These are phyloP conservation scores for Antitrichia curtipendula DNA, from an alignment of 225 moss, liverwort and hornwort genomes.

Conservation along the genomic window DNA sequence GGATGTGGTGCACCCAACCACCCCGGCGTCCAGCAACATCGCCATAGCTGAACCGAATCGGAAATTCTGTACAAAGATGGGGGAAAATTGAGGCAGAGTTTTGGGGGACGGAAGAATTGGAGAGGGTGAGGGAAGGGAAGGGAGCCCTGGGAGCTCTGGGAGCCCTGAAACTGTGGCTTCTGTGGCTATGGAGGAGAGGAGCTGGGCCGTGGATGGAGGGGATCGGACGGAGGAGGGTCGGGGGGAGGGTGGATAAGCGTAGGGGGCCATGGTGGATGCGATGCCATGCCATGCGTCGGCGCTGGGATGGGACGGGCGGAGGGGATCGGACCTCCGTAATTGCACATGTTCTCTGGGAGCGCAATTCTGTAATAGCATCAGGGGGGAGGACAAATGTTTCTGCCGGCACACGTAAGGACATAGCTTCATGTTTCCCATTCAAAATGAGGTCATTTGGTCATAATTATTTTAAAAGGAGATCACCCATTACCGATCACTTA, in stretches of 20 bases:
- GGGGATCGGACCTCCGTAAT: background rate
- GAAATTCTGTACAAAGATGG: background rate
- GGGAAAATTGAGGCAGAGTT: background rate
- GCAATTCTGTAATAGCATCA: background rate
- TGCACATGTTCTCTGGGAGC: background rate
- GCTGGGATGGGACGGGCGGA: background rate
- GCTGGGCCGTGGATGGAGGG: background rate
- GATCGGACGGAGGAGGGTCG: background rate
- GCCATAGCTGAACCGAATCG: background rate
- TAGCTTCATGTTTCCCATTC: background rate
- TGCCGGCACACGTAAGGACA: no score
- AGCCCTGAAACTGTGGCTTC: background rate
- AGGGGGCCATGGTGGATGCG: background rate
- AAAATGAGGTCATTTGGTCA: fast-evolving
- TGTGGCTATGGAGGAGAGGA: constrained; percentile 24
- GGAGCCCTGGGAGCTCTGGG: background rate
- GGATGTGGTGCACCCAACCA: background rate
- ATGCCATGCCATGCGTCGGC: background rate
- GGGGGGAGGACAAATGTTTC: background rate
- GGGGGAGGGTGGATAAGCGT: constrained; percentile 11
- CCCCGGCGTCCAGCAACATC: constrained; percentile 28
- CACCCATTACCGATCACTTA: no score
- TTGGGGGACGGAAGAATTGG: background rate
- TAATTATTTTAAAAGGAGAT: no score
- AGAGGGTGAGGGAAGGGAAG: no score